Evolutionary conservation across 805 yeast species (phyloP).

Genomic region (Candida silvicultrix): DNA sequence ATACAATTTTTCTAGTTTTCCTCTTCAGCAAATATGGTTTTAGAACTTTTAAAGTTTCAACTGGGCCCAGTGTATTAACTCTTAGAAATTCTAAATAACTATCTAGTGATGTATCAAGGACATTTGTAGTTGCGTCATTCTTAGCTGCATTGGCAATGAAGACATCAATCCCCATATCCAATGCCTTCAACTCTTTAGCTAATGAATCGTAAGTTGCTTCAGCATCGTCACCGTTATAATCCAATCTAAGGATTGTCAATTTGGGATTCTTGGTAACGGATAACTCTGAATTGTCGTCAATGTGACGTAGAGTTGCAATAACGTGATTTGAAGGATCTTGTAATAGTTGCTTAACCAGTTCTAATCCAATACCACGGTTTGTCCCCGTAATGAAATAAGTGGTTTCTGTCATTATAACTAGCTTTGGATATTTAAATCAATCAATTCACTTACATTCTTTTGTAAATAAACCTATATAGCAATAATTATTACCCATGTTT

Average conservation of each 20-base stretch:
- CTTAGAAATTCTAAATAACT: constrained; percentile 15
- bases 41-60: constrained; percentile 24
- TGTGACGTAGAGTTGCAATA: constrained; percentile 19
- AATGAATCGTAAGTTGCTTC: constrained; percentile 9
- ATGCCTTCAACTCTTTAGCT: constrained; percentile 11
- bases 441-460: no score
- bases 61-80: constrained; percentile 27
- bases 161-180: constrained; percentile 25
- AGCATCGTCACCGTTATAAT: constrained; percentile 8
- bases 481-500: not conserved
- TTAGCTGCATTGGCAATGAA: constrained; percentile 30
- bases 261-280: constrained; percentile 17
- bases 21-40: constrained; percentile 23
- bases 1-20: constrained; percentile 22
- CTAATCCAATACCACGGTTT: constrained; percentile 19
- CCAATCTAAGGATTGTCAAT: constrained; percentile 15
- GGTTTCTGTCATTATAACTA: constrained; percentile 3
- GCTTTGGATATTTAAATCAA: not conserved
- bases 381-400: constrained; percentile 22
- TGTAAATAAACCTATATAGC: not conserved
- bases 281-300: constrained; percentile 7
- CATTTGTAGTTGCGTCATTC: constrained; percentile 13
- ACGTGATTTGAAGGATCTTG: constrained; percentile 10
- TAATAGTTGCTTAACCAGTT: constrained; percentile 16
- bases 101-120: constrained; percentile 15